Percentiles rank a stretch among this genome's conserved stretches.
Conservation (phyloP, 352 stramenopile genomes). For the Elongisporangium undulatum region DNA sequence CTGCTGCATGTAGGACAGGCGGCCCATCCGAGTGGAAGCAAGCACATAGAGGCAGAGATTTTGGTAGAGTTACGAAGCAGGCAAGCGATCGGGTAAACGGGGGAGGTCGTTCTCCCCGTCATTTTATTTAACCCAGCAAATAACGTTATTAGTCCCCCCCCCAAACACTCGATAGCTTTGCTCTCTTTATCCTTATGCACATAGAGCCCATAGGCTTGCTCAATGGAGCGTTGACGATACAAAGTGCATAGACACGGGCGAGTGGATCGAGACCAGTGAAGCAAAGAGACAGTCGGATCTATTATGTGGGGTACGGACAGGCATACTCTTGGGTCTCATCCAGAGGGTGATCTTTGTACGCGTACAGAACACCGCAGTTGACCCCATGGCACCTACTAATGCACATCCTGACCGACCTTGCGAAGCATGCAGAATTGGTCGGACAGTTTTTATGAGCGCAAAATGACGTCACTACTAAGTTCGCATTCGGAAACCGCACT, state of each 20-base stretch:
- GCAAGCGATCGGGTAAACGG: neutral
- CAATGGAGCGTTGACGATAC: neutral
- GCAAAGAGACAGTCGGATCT: neutral
- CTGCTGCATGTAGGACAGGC: neutral
- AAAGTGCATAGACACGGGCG: neutral
- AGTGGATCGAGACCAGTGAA: neutral
- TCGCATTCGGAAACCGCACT: neutral
- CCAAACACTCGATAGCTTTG: too few relatives aligned
- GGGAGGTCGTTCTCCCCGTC: neutral
- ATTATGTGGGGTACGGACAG: neutral
- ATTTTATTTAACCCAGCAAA: slow-evolving; percentile 1
- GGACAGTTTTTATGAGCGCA: too few relatives aligned
- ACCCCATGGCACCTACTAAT: neutral
- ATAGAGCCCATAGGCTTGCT: too few relatives aligned
- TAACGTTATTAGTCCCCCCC: neutral
- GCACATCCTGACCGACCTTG: neutral
- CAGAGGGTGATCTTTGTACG: neutral
- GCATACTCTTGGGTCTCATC: neutral
- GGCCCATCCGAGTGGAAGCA: neutral
- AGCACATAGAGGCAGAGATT: neutral
- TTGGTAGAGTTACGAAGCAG: neutral
- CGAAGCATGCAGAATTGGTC: too few relatives aligned
- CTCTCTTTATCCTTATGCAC: too few relatives aligned
- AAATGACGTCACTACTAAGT: neutral
- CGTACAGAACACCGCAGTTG: neutral